phyloP scores from a whole-genome alignment of 768 basidiomycete species.

The Hericium rajendrae region DNA sequence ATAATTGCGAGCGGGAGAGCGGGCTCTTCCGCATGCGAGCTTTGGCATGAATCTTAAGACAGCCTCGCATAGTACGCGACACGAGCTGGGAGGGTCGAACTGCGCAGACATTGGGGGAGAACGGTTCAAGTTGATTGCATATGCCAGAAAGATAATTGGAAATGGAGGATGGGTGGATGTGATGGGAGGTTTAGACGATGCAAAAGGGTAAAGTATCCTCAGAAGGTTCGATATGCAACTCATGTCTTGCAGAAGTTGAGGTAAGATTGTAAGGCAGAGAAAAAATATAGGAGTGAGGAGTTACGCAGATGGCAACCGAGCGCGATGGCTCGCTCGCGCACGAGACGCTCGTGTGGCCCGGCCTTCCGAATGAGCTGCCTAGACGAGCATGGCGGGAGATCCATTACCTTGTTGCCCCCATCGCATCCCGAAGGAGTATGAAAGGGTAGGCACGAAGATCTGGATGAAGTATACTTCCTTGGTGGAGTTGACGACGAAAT shows the following conservation, averaged over 20 bases:
- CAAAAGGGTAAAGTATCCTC: constrained; percentile 28
- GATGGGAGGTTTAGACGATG: constrained; percentile 25
- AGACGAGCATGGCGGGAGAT: constrained; percentile 3
- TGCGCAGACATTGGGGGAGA: constrained; percentile 21
- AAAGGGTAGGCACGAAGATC: neutral
- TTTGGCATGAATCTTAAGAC: constrained; percentile 13
- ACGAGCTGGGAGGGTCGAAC: constrained; percentile 19
- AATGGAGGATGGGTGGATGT: constrained; percentile 29
- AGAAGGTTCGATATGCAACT: constrained; percentile 27
- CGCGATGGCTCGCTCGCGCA: constrained; percentile 23
- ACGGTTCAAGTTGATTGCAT: constrained; percentile 22
- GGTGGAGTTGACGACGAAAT: constrained; percentile 3
- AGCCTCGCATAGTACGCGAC: constrained; percentile 21
- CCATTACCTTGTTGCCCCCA: constrained; percentile 20
- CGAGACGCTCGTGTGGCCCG: too few species aligned
- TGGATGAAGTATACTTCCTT: neutral
- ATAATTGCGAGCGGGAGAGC: constrained; percentile 14
- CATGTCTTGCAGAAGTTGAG: constrained; percentile 24
- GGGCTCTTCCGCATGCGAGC: constrained; percentile 21
- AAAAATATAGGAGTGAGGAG: constrained; percentile 18
- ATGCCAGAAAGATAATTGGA: constrained; percentile 30
- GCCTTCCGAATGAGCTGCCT: constrained; percentile 23
- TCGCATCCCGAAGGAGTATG: constrained; percentile 14
- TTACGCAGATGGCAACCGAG: constrained; percentile 22
- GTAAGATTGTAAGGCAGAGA: constrained; percentile 29